Evolutionary conservation across 2,329 filamentous ascomycete genomes (phyloP), one percentile per base, ranked within the genome.

Genomic region (Diaporthe caulivora): DNA sequence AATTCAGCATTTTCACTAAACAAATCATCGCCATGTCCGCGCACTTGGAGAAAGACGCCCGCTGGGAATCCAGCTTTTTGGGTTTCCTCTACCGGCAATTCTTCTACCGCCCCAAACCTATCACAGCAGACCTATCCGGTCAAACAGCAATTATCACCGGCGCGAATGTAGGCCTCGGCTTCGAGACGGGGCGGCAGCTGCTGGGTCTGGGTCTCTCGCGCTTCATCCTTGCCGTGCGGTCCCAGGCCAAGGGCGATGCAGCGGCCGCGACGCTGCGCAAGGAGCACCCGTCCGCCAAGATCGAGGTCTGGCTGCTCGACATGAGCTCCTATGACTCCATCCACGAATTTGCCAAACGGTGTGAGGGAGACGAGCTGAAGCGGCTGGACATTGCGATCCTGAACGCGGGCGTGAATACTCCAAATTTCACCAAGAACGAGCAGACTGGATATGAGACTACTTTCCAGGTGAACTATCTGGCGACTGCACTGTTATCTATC

Each of bases 221-320:
- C 29, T 71, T 77, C n/a, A 69, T 77, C 62, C 72, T 78, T n/a
- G 70, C 70, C 13, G 75, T 75, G 9, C 76, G 77, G 3, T 73
- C 72, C 21, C 64, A 57, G 29, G 64, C 40, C 15, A 75, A 73
- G 34, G 75, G 74, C 17, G 57, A 68, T 24, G 73, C 73, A 2
- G 75, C 75, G 6, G 75, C 73, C 4, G 40, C 47, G 5, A 51
- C 24, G 34, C 65, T 77, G 42, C 76, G 74, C 17, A 54, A 34
- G 18, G 54, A 70, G 29, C 31, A 68, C 60, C 60, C 60, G 9
- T 34, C 58, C 17, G 70, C 70, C 15, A 24, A 55, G 31, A 37
- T 72, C 26, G 60, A 72, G 15, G 70, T 72, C 34, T 69, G 70
- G 70, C n/a, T 68, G 29, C 47, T 72, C n/a, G 70, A 72, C 15